Conservation (phyloP, 176 grass and related monocot genomes). For the Tillandsia leiboldiana region DNA sequence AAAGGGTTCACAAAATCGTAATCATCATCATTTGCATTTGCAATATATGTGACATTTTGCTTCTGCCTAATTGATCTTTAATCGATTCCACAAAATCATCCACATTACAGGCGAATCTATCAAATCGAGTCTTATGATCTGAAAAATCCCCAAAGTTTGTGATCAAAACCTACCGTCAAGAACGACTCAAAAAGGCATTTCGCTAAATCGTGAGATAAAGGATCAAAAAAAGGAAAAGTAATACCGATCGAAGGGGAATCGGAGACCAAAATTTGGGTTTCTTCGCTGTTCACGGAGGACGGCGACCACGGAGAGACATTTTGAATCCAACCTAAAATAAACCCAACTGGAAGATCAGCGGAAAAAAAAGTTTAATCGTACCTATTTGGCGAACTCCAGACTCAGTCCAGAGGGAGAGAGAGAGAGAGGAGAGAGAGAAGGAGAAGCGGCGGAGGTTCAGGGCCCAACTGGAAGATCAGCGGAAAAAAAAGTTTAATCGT, state of each 20-base stretch:
- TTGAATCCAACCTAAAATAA: background rate
- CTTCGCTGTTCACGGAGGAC: background rate
- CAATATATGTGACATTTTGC: conserved; percentile 9
- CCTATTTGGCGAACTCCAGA: too few species aligned
- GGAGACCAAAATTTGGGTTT: conserved; percentile 1
- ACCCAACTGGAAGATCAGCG: background rate
- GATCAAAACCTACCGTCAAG: background rate
- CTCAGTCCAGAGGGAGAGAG: too few species aligned
- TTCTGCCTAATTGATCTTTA: background rate
- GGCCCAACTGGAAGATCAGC: background rate
- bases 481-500: too few species aligned
- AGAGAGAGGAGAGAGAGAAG: too few species aligned
- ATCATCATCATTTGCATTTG: background rate
- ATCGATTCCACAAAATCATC: background rate
- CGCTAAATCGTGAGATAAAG: background rate
- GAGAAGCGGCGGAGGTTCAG: too few species aligned
- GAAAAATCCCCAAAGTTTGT: background rate
- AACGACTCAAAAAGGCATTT: background rate
- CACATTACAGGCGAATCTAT: background rate
- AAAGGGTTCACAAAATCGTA: background rate
- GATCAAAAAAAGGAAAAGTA: background rate
- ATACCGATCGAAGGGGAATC: conserved; percentile 4
- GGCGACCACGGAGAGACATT: conserved; percentile 1
- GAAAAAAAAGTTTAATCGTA: too few species aligned
- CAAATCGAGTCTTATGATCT: background rate